Conservation (phyloP, 2,329 filamentous ascomycete genomes). For the Lecanoromycetidae sp. region DNA sequence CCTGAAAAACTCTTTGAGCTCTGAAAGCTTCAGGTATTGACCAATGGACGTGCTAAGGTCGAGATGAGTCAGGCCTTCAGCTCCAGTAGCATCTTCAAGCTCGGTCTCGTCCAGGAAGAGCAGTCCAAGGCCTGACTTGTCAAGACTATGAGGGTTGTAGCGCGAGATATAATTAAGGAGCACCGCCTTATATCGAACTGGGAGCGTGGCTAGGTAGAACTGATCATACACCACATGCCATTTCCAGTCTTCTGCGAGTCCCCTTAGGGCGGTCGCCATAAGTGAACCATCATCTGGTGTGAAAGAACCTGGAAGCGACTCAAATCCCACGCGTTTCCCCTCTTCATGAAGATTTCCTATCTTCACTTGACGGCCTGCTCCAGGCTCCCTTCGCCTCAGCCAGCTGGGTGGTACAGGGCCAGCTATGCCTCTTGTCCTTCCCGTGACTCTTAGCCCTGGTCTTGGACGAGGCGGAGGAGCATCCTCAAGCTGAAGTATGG, state of each 20-base stretch:
- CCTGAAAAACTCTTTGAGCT: constrained; percentile 35
- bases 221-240: constrained; percentile 47
- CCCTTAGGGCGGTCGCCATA: constrained; percentile 39
- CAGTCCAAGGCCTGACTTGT: constrained; percentile 35
- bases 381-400: constrained; percentile 24
- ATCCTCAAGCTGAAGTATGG: constrained; percentile 34
- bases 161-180: constrained; percentile 45
- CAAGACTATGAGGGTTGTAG: constrained; percentile 32
- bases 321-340: constrained; percentile 14
- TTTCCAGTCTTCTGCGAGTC: constrained; percentile 44
- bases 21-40: constrained; percentile 36
- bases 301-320: constrained; percentile 29
- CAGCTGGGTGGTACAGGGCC: constrained; percentile 37
- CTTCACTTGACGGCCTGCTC: constrained; percentile 7
- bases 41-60: constrained; percentile 43
- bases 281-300: constrained; percentile 34
- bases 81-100: constrained; percentile 26
- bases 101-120: constrained; percentile 34
- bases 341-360: background rate
- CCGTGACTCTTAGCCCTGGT: constrained; percentile 21
- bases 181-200: constrained; percentile 38
- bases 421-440: constrained; percentile 29
- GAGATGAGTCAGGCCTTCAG: constrained; percentile 36
- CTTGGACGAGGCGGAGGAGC: constrained; percentile 32
- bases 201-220: constrained; percentile 40